Percentiles rank a stretch among this genome's conserved stretches.
Evolutionary conservation across 352 stramenopile species (phyloP).

Genomic region (Globisporangium cystogenes): DNA sequence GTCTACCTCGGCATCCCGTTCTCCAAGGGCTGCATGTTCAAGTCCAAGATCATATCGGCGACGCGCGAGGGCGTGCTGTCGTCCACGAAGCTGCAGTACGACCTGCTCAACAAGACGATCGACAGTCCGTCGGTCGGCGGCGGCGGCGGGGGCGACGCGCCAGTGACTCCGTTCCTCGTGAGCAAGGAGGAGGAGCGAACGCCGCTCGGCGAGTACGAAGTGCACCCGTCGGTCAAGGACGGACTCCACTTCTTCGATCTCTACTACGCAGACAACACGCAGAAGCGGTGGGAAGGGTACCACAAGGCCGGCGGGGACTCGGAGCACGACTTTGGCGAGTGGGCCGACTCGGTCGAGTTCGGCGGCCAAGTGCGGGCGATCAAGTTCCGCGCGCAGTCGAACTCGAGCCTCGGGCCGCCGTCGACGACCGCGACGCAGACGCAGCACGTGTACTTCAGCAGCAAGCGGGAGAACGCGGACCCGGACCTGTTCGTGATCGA

Average conservation of each 20-base stretch:
- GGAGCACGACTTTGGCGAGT: constrained; percentile 51
- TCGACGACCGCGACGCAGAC: constrained; percentile 49
- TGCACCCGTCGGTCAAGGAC: constrained; percentile 44
- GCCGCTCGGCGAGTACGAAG: constrained; percentile 57
- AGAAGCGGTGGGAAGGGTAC: constrained; percentile 46
- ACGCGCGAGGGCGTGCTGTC: constrained; percentile 54
- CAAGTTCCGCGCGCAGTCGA: constrained; percentile 73
- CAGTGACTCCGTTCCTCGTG: constrained; percentile 55
- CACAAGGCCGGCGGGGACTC: constrained; percentile 58
- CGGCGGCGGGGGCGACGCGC: constrained; percentile 3
- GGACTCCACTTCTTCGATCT: constrained; percentile 65
- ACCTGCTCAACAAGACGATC: constrained; percentile 54
- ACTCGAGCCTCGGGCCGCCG: constrained; percentile 57
- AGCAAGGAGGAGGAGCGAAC: constrained; percentile 67
- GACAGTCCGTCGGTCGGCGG: constrained; percentile 12
- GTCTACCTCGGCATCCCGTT: constrained; percentile 78
- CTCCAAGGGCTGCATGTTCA: constrained; percentile 87
- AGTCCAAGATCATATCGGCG: constrained; percentile 85
- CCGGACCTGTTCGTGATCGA: constrained; percentile 47
- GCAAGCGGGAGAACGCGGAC: constrained; percentile 28
- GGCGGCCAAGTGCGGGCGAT: constrained; percentile 60
- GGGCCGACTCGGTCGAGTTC: constrained; percentile 50
- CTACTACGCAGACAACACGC: constrained; percentile 54
- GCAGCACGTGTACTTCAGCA: constrained; percentile 45
- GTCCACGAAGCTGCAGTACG: constrained; percentile 50